Conservation (phyloP, 1,139 yeast species). For the Kurtzmaniella quercitrusa region DNA sequence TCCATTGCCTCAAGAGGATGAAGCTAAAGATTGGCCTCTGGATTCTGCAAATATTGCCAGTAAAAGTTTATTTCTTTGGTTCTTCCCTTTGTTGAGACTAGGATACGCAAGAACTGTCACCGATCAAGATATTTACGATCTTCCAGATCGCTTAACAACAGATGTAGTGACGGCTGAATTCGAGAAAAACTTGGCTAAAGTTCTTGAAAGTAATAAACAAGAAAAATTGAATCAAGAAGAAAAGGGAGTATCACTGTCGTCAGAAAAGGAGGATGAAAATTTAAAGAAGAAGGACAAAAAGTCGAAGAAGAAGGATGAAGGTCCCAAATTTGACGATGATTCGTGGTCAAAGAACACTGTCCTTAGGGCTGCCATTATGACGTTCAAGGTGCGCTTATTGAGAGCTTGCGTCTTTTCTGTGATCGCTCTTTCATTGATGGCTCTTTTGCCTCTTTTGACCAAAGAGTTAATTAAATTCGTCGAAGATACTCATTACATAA, state of each 20-base stretch:
- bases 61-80: slow-evolving; percentile 38
- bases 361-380: slow-evolving; percentile 7
- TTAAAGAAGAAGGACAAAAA: slow-evolving; percentile 10
- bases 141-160: slow-evolving; percentile 28
- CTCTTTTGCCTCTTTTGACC: slow-evolving; percentile 35
- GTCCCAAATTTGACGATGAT: background rate
- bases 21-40: slow-evolving; percentile 28
- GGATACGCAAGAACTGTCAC: slow-evolving; percentile 44
- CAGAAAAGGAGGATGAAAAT: background rate
- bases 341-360: slow-evolving; percentile 10
- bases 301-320: background rate
- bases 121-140: slow-evolving; percentile 32
- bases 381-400: slow-evolving; percentile 3
- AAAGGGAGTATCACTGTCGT: slow-evolving; percentile 11
- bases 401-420: slow-evolving; percentile 1
- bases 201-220: slow-evolving; percentile 12
- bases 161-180: slow-evolving; percentile 25
- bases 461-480: slow-evolving; percentile 53
- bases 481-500: slow-evolving; percentile 11
- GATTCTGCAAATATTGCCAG: slow-evolving; percentile 22
- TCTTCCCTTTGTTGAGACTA: slow-evolving; percentile 33
- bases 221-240: slow-evolving; percentile 12
- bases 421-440: slow-evolving; percentile 3
- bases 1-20: slow-evolving; percentile 26
- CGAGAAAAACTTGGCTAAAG: slow-evolving; percentile 14